A percentile compares a stretch with the other conserved stretches of the same genome.
phyloP scores from a whole-genome alignment of 2,329 filamentous ascomycete species.

The Apiospora malaysiana region DNA sequence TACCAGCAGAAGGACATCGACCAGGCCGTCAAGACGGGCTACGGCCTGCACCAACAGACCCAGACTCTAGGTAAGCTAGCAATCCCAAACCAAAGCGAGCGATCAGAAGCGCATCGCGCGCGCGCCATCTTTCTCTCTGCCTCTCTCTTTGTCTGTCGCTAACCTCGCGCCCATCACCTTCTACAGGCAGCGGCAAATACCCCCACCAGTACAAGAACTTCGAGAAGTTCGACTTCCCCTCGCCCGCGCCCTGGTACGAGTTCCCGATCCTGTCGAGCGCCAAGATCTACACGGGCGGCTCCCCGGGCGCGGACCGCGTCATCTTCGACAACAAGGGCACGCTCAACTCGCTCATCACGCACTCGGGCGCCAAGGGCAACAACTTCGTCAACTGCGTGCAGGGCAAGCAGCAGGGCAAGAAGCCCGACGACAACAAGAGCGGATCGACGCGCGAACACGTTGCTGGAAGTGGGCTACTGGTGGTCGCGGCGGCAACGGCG shows the following conservation, averaged over 20 bases:
- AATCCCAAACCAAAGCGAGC: conserved; percentile 1
- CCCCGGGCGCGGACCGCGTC: conserved; percentile 67
- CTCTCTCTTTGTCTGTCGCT: neutral
- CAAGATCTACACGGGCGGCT: conserved; percentile 52
- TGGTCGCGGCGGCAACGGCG: neutral
- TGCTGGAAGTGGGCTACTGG: neutral
- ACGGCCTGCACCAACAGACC: conserved; percentile 37
- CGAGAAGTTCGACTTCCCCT: conserved; percentile 50
- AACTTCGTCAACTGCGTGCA: conserved; percentile 63
- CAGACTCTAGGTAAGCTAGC: conserved; percentile 32
- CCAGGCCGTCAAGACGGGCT: conserved; percentile 42
- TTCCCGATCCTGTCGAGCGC: conserved; percentile 47
- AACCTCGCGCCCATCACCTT: neutral
- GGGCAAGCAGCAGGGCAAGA: conserved; percentile 7
- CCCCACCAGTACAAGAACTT: conserved; percentile 52
- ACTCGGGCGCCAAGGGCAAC: conserved; percentile 68
- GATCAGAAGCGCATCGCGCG: neutral
- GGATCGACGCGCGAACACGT: neutral
- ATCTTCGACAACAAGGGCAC: conserved; percentile 60
- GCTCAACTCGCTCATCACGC: conserved; percentile 66
- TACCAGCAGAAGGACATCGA: conserved; percentile 43
- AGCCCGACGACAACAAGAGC: neutral
- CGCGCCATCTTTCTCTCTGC: neutral
- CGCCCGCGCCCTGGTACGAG: conserved; percentile 47
- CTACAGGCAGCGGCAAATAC: conserved; percentile 42